Evolutionary conservation across 1,284 basidiomycete genomes (phyloP).

Genomic region (Sporisorium graminicola): DNA sequence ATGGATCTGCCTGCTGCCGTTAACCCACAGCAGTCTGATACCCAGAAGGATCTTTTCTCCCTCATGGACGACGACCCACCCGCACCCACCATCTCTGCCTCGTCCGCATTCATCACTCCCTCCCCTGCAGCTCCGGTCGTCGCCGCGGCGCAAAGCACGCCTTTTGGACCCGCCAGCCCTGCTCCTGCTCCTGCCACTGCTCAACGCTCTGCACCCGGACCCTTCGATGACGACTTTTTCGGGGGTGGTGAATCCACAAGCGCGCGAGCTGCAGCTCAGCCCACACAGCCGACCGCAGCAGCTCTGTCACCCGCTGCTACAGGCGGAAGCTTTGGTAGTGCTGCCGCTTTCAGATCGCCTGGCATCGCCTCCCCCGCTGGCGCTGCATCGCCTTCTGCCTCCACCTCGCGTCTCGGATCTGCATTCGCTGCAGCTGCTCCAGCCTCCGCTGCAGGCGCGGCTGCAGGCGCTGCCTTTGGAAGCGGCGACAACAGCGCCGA

Average conservation of each 20-base stretch:
- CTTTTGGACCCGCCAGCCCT: conserved; percentile 22
- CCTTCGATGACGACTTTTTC: conserved; percentile 64
- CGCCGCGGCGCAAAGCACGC: conserved; percentile 17
- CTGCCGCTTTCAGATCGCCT: conserved; percentile 33
- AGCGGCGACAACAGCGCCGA: conserved; percentile 50
- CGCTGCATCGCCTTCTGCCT: conserved; percentile 30
- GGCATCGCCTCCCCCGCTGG: conserved; percentile 31
- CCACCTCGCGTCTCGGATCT: conserved; percentile 37
- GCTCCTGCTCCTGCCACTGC: conserved; percentile 72
- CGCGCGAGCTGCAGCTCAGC: conserved; percentile 29
- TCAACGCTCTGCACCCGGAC: conserved; percentile 40
- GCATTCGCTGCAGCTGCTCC: conserved; percentile 33
- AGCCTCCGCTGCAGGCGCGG: conserved; percentile 24
- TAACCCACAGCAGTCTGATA: conserved; percentile 64
- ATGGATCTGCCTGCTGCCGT: conserved; percentile 58
- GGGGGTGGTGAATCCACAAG: conserved; percentile 26
- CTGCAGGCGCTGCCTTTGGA: conserved; percentile 21
- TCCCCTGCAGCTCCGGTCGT: conserved; percentile 47
- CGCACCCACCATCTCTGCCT: conserved; percentile 54
- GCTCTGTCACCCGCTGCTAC: conserved; percentile 55
- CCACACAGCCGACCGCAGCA: conserved; percentile 25
- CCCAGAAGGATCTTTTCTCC: conserved; percentile 71
- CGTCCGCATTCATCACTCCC: conserved; percentile 58
- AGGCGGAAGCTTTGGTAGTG: conserved; percentile 46
- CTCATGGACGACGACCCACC: conserved; percentile 77